Evolutionary conservation across 2,329 filamentous ascomycete genomes (phyloP), one percentile per base, ranked within the genome.

Genomic region (Phialophora tarda): DNA sequence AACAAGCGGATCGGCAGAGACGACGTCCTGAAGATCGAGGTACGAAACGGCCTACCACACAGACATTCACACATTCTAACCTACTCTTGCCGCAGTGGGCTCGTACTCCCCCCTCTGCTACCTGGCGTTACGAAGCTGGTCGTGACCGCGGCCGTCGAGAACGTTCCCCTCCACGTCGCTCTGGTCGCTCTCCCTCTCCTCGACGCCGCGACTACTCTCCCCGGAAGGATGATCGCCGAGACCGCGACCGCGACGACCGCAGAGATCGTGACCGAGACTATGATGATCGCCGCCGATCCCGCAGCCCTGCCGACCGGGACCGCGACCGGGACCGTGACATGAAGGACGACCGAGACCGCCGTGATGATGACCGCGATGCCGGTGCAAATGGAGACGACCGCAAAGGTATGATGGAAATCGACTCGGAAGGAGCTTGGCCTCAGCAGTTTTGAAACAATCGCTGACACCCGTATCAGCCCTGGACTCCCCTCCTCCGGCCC

Each of bases 1-100:
- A 98, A 98, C 85, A 97, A 97, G 88, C 92, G 94, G 73, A 93
- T 99, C 74, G 93, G 93, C 56, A 90, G 94, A 70, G 95, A 99
- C 77, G 95, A 99, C 76, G 83, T 97, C 67, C 79, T 99, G 82
- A 99, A 99, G 84, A 98, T 99, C 72, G 95, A 99, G 87, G 95
- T 97, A 82, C 73, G 86, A 73, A 60, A 54, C 50, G 3, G 32
- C 41, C n/a, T 30, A 14, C 10, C 24, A 12, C 57, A 3, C 23
- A 57, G 5, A 30, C 24, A 1, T n/a, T 44, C 53, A 32, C 48
- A 32, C 14, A 4, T 24, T 44, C 34, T 59, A 41, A 53, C 60
- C 24, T 21, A 68, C 61, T 32, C 32, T 6, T 12, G 11, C 56
- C 11, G 21, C 71, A 99, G 95, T 99, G 95, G 95, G 95, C 95